phyloP scores from a whole-genome alignment of 768 basidiomycete species.

The Auricularia auricula-judae region DNA sequence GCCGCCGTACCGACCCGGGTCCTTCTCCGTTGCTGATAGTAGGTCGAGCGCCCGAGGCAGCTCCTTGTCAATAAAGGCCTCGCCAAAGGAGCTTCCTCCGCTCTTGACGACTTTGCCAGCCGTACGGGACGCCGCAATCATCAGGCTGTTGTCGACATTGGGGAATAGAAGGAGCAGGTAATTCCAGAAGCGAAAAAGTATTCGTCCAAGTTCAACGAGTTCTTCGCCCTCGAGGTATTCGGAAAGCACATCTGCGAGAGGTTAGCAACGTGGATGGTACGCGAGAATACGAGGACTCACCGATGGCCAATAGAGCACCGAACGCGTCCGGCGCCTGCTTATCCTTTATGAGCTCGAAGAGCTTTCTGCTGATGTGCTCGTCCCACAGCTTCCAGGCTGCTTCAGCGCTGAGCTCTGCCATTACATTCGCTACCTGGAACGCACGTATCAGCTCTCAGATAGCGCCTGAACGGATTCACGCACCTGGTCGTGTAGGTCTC shows the following conservation, averaged over 20 bases:
- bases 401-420: slow-evolving; percentile 75
- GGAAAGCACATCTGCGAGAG: slow-evolving; percentile 51
- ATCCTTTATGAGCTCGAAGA: slow-evolving; percentile 80
- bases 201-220: slow-evolving; percentile 58
- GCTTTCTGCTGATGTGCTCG: slow-evolving; percentile 64
- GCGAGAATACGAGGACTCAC: slow-evolving; percentile 27
- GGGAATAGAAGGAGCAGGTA: slow-evolving; percentile 91
- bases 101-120: slow-evolving; percentile 79
- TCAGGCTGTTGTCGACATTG: slow-evolving; percentile 84
- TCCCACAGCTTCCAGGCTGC: slow-evolving; percentile 78
- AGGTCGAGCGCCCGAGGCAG: slow-evolving; percentile 75
- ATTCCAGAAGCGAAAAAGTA: slow-evolving; percentile 80
- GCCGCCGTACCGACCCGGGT: slow-evolving; percentile 83
- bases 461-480: not conserved
- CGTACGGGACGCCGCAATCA: slow-evolving; percentile 90
- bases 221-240: slow-evolving; percentile 63
- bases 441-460: not conserved
- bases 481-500: not conserved
- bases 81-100: slow-evolving; percentile 74
- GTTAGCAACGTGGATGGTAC: slow-evolving; percentile 3
- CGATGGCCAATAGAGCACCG: slow-evolving; percentile 81
- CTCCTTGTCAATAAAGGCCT: slow-evolving; percentile 83
- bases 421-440: slow-evolving; percentile 54
- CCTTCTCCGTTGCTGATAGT: slow-evolving; percentile 65
- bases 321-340: slow-evolving; percentile 68